Base-by-base conservation (phyloP, 169 alveolate species). In the Plasmodium falciparum region DNA sequence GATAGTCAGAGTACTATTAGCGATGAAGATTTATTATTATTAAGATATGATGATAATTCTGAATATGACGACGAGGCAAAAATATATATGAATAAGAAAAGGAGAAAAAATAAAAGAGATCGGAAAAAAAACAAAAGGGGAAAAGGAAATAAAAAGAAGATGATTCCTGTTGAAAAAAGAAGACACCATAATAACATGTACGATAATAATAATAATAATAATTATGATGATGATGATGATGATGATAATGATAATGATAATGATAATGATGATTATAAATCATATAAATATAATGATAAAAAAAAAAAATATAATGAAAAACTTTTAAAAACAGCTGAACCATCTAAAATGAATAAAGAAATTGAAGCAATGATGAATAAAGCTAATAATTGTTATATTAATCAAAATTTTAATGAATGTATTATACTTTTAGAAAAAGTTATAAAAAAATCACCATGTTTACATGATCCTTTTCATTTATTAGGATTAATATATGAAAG, bases 401-500 rank as follows among this genome's bases (percentile, higher is more conserved):
- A 62, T 65, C 70, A 94, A 49, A 74, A 93, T 56, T 94, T 93
- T 71, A 73, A 92, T 3, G 86, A 71, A 29, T 95, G 96, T 47
- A 89, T 92, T 54, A 88, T 61, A 70, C 70, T 93, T 15, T 76
- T 94, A 50, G 95, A 96, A 88, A 97, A 94, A 26, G 85, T 96
- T 9, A 96, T 96, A 22, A 94, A 93, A 33, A 47, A 93, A 49
- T 95, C 98, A 1, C 98, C 98, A 13, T 95, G 96, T 13, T 61
- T 95, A 20, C 98, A 96, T 24, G 98, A 96, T 86, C 98, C 98
- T 45, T 96, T 95, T 90, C 98, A 96, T 62, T 93, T 96, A 89
- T 88, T 96, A 26, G 98, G 98, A 2, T 93, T 96, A n/a, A 96
- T 96, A 62, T 95, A 96, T 90, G 97, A 96, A 62, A 95, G 95